Conservation (phyloP, 176 grass and related monocot species). For the Eleusine indica region DNA sequence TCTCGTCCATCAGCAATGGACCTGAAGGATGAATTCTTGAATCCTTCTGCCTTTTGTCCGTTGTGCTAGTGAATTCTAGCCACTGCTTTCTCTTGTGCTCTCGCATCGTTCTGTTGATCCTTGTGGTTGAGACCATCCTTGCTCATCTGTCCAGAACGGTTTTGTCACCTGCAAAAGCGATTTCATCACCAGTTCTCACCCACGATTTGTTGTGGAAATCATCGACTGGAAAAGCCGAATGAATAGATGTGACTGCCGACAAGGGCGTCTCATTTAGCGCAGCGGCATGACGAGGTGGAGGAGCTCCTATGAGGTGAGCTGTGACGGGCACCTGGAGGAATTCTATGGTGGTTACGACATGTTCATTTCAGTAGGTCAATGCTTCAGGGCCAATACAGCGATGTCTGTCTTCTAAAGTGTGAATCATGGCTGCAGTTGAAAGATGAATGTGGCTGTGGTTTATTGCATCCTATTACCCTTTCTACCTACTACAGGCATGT, state of each 20-base stretch:
- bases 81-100: constrained; percentile 35
- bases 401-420: constrained; percentile 48
- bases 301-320: constrained; percentile 40
- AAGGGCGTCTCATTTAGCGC: constrained; percentile 27
- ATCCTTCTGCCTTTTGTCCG: background rate
- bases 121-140: constrained; percentile 15
- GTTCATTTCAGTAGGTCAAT: constrained; percentile 42
- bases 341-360: constrained; percentile 36
- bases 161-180: constrained; percentile 27
- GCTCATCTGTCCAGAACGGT: constrained; percentile 38
- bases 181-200: constrained; percentile 8
- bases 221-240: background rate
- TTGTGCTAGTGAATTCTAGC: constrained; percentile 22
- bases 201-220: constrained; percentile 26
- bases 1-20: constrained; percentile 26
- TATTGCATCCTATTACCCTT: constrained; percentile 7
- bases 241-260: constrained; percentile 28
- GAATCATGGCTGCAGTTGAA: constrained; percentile 55
- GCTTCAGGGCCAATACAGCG: constrained; percentile 42
- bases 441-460: constrained; percentile 19
- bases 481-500: constrained; percentile 51
- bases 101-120: constrained; percentile 6
- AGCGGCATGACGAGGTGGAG: background rate
- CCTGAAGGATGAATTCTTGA: constrained; percentile 18
- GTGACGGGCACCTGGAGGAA: constrained; percentile 33